Percentiles rank a stretch among this genome's conserved stretches.
These are phyloP conservation scores for Neurospora sp. DNA, from an alignment of 495 filamentous ascomycete genomes.

Conservation along the genomic window DNA sequence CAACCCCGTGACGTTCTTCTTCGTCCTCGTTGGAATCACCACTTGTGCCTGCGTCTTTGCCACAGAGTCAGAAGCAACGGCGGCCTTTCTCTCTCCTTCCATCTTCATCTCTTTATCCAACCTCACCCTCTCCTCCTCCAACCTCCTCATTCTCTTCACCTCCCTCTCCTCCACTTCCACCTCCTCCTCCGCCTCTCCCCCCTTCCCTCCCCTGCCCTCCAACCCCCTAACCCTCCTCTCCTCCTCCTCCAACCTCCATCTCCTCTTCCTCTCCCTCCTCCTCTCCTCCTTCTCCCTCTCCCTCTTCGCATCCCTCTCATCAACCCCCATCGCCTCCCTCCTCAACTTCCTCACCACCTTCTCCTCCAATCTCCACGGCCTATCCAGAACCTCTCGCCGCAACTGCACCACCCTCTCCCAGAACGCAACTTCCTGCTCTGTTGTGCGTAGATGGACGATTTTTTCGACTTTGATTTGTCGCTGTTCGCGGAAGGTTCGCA, in stretches of 20 bases:
- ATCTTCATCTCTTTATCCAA: not conserved
- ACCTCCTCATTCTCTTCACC: not conserved
- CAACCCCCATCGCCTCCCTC: slow-evolving; percentile 34
- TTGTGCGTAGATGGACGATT: slow-evolving; percentile 45
- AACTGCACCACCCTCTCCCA: slow-evolving; percentile 59
- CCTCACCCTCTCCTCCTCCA: not conserved
- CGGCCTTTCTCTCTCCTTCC: not conserved
- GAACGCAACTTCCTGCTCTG: slow-evolving; percentile 68
- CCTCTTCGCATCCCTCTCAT: slow-evolving; percentile 24
- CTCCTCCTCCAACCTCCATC: not conserved
- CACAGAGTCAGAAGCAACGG: not conserved
- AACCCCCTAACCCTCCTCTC: not conserved
- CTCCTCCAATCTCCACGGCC: slow-evolving; percentile 55
- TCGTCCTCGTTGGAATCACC: not conserved
- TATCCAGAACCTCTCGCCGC: slow-evolving; percentile 49
- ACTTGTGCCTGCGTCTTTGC: not conserved
- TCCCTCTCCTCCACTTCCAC: not conserved
- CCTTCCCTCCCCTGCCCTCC: not conserved
- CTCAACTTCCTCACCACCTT: slow-evolving; percentile 45
- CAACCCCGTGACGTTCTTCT: not conserved
- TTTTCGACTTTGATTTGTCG: slow-evolving; percentile 64
- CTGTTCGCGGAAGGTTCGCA: slow-evolving; percentile 49
- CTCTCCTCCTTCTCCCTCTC: not conserved
- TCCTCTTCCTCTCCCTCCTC: slow-evolving; percentile 2
- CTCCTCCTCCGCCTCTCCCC: not conserved